phyloP scores from a whole-genome alignment of 495 filamentous ascomycete genomes.

The Sabuloglossum arenarium region DNA sequence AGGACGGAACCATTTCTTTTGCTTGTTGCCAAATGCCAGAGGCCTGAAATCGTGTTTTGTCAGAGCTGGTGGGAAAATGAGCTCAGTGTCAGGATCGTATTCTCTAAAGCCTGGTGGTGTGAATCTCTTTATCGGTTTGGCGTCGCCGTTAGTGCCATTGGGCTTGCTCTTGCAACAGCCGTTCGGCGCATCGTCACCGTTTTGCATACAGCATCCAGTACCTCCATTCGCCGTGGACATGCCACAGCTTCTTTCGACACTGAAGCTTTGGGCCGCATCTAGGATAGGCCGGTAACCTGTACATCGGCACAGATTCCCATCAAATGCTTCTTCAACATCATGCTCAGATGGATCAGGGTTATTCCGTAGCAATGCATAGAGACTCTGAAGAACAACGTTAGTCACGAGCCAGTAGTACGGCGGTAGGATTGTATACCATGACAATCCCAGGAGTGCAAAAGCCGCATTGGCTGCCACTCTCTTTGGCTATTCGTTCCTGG shows the following conservation, averaged over 20 bases:
- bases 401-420: not conserved
- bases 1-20: conserved; percentile 83
- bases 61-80: conserved; percentile 80
- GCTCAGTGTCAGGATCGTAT: conserved; percentile 77
- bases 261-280: conserved; percentile 71
- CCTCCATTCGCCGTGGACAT: conserved; percentile 39
- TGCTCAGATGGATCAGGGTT: conserved; percentile 43
- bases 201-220: conserved; percentile 48
- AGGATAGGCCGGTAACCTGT: conserved; percentile 90
- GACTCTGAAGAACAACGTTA: conserved; percentile 22
- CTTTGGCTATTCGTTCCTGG: conserved; percentile 76
- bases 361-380: conserved; percentile 69
- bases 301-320: conserved; percentile 90
- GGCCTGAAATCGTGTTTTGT: conserved; percentile 65
- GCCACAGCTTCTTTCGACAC: conserved; percentile 27
- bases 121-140: conserved; percentile 41
- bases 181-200: conserved; percentile 12
- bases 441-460: conserved; percentile 98
- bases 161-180: conserved; percentile 36
- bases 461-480: conserved; percentile 41
- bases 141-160: conserved; percentile 19
- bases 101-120: conserved; percentile 76
- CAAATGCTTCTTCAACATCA: conserved; percentile 75
- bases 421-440: conserved; percentile 36
- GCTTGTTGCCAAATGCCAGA: conserved; percentile 80